A percentile compares a stretch with the other conserved stretches of the same genome.
Conservation (phyloP, 768 basidiomycete genomes). For the Lactarius trivialis region DNA sequence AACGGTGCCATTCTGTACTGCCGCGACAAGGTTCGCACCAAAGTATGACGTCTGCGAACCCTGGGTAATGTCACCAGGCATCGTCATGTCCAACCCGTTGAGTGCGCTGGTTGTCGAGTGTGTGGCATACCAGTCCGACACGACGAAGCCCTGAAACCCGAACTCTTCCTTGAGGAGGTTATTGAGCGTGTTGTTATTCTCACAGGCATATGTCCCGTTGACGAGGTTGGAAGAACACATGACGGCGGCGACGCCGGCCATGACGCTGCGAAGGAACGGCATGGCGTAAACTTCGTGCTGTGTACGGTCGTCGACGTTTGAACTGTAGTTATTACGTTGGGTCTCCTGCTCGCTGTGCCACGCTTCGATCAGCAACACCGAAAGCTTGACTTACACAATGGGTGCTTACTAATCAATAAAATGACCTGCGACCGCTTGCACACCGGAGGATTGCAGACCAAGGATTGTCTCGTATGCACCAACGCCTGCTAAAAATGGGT, state of each 20-base stretch:
- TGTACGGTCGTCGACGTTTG: constrained; percentile 75
- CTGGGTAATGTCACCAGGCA: constrained; percentile 54
- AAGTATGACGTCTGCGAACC: constrained; percentile 47
- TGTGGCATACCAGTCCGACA: constrained; percentile 71
- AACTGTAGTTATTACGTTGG: constrained; percentile 45
- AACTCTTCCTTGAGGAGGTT: constrained; percentile 66
- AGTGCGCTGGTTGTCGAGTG: constrained; percentile 54
- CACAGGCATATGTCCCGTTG: constrained; percentile 69
- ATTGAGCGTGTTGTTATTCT: constrained; percentile 65
- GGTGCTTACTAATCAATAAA: constrained; percentile 59
- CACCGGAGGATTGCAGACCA: constrained; percentile 74
- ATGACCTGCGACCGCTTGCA: constrained; percentile 86
- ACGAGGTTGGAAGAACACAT: constrained; percentile 75
- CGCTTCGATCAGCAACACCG: not conserved
- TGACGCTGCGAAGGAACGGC: constrained; percentile 62
- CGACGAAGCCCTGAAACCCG: constrained; percentile 72
- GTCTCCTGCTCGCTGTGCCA: constrained; percentile 59
- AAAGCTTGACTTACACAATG: not conserved
- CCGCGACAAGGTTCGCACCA: constrained; percentile 57
- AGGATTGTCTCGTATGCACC: constrained; percentile 72
- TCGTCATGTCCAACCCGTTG: constrained; percentile 57
- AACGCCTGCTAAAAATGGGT: constrained; percentile 80
- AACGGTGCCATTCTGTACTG: constrained; percentile 68
- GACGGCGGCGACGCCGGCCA: constrained; percentile 65
- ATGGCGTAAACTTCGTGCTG: constrained; percentile 69